A percentile compares a stretch with the other conserved stretches of the same genome.
Evolutionary conservation across 371 early-diverging fungal genomes (phyloP).

Genomic region (Apophysomyces elegans): DNA sequence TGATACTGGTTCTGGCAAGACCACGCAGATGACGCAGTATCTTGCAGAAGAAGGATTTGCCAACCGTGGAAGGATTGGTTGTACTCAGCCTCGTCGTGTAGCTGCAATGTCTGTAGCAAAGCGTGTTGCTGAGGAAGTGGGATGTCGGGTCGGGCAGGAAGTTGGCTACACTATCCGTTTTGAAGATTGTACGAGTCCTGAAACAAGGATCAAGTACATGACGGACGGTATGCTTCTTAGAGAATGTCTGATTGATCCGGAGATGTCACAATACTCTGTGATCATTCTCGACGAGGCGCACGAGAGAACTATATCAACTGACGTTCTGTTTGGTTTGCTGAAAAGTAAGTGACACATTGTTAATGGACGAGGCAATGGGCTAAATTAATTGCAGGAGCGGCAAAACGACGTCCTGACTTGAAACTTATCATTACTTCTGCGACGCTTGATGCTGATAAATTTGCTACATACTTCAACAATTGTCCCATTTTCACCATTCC

Average conservation of each 20-base stretch:
- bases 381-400: slow-evolving; percentile 54
- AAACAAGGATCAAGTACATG: slow-evolving; percentile 98
- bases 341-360: slow-evolving; percentile 58
- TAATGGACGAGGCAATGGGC: background rate
- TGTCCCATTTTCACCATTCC: slow-evolving; percentile 98
- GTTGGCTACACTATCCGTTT: slow-evolving; percentile 99
- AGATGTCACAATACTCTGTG: slow-evolving; percentile 87
- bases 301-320: slow-evolving; percentile 97
- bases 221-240: slow-evolving; percentile 99
- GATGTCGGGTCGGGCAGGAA: slow-evolving; percentile 91
- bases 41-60: slow-evolving; percentile 94
- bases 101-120: slow-evolving; percentile 99
- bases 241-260: slow-evolving; percentile 92
- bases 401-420: slow-evolving; percentile 84
- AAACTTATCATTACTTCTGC: slow-evolving; percentile 97
- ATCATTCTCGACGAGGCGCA: slow-evolving; percentile 99
- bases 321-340: slow-evolving; percentile 96
- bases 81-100: slow-evolving; percentile 99
- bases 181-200: slow-evolving; percentile 94
- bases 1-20: slow-evolving; percentile 99
- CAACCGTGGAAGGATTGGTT: slow-evolving; percentile 87
- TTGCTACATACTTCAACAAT: slow-evolving; percentile 85
- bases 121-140: slow-evolving; percentile 98
- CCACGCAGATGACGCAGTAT: slow-evolving; percentile 99
- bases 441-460: slow-evolving; percentile 96